Percentiles rank a stretch among this genome's conserved stretches.
These are phyloP conservation scores for Aegilops speltoides DNA, from an alignment of 176 grass and related monocot genomes.

Conservation along the genomic window DNA sequence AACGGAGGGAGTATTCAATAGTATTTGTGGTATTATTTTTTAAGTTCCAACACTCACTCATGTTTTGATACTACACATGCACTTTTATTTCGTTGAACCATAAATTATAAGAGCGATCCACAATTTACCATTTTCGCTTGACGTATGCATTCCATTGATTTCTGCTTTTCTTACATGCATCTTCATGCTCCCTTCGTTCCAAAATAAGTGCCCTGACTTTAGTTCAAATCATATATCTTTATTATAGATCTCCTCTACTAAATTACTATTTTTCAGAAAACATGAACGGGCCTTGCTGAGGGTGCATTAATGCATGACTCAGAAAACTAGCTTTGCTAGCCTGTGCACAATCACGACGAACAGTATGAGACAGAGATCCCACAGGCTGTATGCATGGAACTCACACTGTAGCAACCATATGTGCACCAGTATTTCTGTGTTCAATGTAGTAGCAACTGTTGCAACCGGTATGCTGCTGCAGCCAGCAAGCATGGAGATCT, in stretches of 20 bases:
- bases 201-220: too few species aligned
- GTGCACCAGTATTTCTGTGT: constrained; percentile 35
- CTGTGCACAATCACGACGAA: constrained; percentile 37
- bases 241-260: neutral
- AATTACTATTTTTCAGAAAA: neutral
- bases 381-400: constrained; percentile 31
- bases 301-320: neutral
- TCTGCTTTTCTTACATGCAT: neutral
- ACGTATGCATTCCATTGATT: neutral
- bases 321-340: neutral
- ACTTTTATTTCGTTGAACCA: too few species aligned
- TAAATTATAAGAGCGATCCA: neutral
- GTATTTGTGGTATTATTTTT: neutral
- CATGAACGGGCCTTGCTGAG: neutral
- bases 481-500: constrained; percentile 29
- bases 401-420: constrained; percentile 32
- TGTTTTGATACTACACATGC: neutral
- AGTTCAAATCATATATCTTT: neutral
- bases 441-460: constrained; percentile 35
- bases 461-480: neutral
- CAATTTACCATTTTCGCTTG: neutral
- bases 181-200: neutral
- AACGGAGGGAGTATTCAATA: too few species aligned
- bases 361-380: constrained; percentile 18
- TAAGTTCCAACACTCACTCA: neutral